Conservation (phyloP, 805 yeast species). For the Limtongozyma cylindracea region DNA sequence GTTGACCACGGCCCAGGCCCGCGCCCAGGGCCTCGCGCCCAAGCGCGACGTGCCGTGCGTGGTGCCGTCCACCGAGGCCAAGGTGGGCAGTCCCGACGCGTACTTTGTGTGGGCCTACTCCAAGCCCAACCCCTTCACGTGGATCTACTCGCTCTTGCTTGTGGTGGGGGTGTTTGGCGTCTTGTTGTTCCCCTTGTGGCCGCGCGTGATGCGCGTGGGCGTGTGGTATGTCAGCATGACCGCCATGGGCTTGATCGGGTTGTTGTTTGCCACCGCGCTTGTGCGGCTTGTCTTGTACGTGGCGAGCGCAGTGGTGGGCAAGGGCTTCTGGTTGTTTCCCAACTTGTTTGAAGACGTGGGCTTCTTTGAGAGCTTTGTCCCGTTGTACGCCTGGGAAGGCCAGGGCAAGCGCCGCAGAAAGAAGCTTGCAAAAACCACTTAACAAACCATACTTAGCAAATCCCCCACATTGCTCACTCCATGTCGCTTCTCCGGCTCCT, state of each 20-base stretch:
- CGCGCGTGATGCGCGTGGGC: conserved; percentile 62
- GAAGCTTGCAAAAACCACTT: conserved; percentile 4
- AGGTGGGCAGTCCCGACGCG: conserved; percentile 26
- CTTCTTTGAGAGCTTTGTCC: conserved; percentile 73
- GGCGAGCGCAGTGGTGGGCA: conserved; percentile 27
- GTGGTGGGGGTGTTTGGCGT: conserved; percentile 36
- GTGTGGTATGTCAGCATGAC: conserved; percentile 80
- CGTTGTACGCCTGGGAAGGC: conserved; percentile 74
- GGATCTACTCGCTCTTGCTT: conserved; percentile 37
- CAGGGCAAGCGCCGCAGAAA: conserved; percentile 11
- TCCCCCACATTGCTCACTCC: too few species aligned
- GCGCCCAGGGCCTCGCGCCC: conserved; percentile 29
- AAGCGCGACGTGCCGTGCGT: conserved; percentile 40
- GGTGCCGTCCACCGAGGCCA: conserved; percentile 25
- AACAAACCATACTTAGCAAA: too few species aligned
- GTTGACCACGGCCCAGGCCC: conserved; percentile 40
- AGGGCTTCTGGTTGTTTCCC: conserved; percentile 93
- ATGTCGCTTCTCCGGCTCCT: conserved; percentile 1
- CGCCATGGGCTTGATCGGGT: conserved; percentile 43
- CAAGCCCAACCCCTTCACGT: conserved; percentile 40
- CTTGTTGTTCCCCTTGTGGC: conserved; percentile 89
- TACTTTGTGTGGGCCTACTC: conserved; percentile 73
- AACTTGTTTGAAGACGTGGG: conserved; percentile 92
- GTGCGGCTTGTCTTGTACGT: conserved; percentile 49
- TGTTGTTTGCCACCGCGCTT: conserved; percentile 57